These are phyloP conservation scores for Yamadazyma tumulicola DNA, from an alignment of 805 yeast genomes.

Conservation along the genomic window DNA sequence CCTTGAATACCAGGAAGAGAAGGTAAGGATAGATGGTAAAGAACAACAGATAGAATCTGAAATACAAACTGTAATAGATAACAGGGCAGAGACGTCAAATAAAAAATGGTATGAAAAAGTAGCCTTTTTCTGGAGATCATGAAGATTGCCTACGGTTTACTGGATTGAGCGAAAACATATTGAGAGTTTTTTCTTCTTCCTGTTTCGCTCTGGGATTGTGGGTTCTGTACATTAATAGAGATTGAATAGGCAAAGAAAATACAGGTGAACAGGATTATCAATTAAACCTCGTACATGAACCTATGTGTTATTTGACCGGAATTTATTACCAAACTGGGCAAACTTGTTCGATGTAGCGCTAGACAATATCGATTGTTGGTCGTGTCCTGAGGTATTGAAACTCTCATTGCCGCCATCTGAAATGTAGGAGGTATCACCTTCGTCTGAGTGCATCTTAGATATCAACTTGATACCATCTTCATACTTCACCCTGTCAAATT, in stretches of 20 bases:
- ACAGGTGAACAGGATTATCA: too few relatives aligned
- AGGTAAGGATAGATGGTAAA: conserved; percentile 14
- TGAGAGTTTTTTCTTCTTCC: not conserved
- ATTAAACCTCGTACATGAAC: not conserved
- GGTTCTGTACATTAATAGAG: too few relatives aligned
- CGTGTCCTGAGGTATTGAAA: conserved; percentile 10
- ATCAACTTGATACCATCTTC: conserved; percentile 66
- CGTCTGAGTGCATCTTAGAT: conserved; percentile 43
- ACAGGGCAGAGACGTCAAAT: conserved; percentile 15
- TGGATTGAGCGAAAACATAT: not conserved
- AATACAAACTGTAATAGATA: conserved; percentile 28
- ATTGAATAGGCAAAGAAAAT: too few relatives aligned
- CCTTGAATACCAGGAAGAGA: conserved; percentile 26
- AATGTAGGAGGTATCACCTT: conserved; percentile 11
- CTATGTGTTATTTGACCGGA: conserved; percentile 10
- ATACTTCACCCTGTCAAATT: conserved; percentile 69
- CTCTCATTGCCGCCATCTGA: conserved; percentile 10
- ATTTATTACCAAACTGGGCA: conserved; percentile 28
- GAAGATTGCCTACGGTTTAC: conserved; percentile 1
- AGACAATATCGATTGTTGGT: conserved; percentile 21
- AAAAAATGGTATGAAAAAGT: conserved; percentile 13
- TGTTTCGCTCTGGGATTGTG: too few relatives aligned
- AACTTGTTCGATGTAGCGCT: conserved; percentile 27
- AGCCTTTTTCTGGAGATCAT: conserved; percentile 4
- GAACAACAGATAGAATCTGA: conserved; percentile 19